Evolutionary conservation across 352 stramenopile genomes (phyloP).

Genomic region (Phytophthora litchii): DNA sequence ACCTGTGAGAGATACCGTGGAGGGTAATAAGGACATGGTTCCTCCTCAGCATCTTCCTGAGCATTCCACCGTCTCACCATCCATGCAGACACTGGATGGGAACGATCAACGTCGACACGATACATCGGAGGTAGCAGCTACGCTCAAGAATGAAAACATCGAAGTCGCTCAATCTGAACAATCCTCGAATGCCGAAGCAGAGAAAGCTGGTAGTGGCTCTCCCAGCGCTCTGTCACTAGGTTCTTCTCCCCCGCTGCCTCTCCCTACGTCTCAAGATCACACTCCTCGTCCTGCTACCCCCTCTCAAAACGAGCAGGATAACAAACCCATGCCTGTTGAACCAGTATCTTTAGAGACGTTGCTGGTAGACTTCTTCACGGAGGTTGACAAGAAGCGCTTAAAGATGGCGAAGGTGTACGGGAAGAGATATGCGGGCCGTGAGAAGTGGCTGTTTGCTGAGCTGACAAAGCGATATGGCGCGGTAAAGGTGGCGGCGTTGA

Average conservation of each 20-base stretch:
- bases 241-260: slow-evolving; percentile 1
- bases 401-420: slow-evolving; percentile 72
- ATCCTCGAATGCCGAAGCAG: background rate
- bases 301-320: slow-evolving; percentile 2
- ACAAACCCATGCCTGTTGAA: slow-evolving; percentile 1
- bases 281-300: background rate
- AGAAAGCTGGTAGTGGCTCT: background rate
- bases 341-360: slow-evolving; percentile 53
- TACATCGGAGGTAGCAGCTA: background rate
- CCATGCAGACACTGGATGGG: background rate
- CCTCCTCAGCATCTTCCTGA: background rate
- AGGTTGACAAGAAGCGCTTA: slow-evolving; percentile 61
- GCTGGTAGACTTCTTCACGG: slow-evolving; percentile 68
- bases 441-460: slow-evolving; percentile 72
- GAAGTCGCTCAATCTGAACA: background rate
- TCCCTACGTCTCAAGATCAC: background rate
- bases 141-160: background rate
- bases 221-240: slow-evolving; percentile 3
- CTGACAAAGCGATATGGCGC: slow-evolving; percentile 68
- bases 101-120: background rate
- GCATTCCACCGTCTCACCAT: background rate
- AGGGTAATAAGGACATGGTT: background rate
- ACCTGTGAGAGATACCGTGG: background rate
- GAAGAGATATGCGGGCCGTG: slow-evolving; percentile 67
- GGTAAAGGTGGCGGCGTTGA: slow-evolving; percentile 48